Conservation (phyloP, 768 basidiomycete species). For the Phanerodontia chrysosporium region DNA sequence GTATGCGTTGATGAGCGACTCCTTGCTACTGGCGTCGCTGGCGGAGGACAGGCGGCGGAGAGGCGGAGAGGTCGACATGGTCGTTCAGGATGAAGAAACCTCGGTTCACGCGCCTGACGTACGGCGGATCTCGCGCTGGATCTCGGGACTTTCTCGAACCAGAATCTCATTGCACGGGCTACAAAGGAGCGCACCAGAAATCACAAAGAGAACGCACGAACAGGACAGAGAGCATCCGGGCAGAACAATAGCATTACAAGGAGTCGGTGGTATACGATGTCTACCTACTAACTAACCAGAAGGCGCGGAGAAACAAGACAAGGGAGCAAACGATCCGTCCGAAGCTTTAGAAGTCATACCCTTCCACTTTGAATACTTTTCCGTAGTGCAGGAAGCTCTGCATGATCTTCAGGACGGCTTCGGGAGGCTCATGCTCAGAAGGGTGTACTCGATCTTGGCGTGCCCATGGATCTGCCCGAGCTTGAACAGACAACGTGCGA, state of each 20-base stretch:
- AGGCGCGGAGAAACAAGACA: not conserved
- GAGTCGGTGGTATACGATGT: conserved; percentile 3
- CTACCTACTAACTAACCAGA: not conserved
- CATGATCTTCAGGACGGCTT: conserved; percentile 88
- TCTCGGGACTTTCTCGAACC: not conserved
- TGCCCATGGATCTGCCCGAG: conserved; percentile 90
- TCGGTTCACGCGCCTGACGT: not conserved
- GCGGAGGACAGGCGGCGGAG: conserved; percentile 53
- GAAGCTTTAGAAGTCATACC: conserved; percentile 61
- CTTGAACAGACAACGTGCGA: conserved; percentile 89
- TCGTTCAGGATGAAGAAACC: not conserved
- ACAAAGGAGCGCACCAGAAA: not conserved
- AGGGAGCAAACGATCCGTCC: not conserved
- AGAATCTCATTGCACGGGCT: not conserved
- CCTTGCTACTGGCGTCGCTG: conserved; percentile 53
- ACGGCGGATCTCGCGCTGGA: not conserved
- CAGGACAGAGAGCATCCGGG: not conserved
- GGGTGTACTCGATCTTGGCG: conserved; percentile 88
- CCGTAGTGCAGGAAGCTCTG: conserved; percentile 88
- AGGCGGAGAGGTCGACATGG: conserved; percentile 48
- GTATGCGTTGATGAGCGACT: conserved; percentile 82
- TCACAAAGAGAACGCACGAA: not conserved
- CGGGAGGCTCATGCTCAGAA: conserved; percentile 91
- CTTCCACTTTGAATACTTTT: conserved; percentile 82
- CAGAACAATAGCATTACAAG: conserved; percentile 1